phyloP scores from a whole-genome alignment of 352 stramenopile genomes.

The Phytophthora citricola region DNA sequence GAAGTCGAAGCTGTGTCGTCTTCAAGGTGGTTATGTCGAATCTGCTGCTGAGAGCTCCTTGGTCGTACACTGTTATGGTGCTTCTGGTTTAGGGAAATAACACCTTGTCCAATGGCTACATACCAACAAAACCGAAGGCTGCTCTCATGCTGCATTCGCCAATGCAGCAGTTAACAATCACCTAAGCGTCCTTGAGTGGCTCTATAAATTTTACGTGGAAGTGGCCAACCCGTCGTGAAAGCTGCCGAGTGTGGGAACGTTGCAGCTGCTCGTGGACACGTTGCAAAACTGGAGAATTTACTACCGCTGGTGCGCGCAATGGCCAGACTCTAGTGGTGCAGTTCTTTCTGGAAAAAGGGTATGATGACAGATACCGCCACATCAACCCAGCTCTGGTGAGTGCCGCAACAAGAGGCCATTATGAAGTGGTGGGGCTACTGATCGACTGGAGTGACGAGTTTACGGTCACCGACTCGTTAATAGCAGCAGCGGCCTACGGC shows the following conservation, averaged over 20 bases:
- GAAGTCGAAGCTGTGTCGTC: too few species aligned
- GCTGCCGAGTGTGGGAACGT: constrained; percentile 3
- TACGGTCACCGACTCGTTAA: constrained; percentile 7
- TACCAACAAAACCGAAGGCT: constrained; percentile 8
- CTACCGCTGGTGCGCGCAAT: constrained; percentile 5
- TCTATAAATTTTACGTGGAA: constrained; percentile 13
- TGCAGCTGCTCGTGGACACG: constrained; percentile 9
- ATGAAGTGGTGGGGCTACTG: constrained; percentile 10
- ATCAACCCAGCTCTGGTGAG: constrained; percentile 10
- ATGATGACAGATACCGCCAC: background rate
- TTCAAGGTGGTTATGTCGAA: too few species aligned
- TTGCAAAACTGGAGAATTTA: constrained; percentile 3
- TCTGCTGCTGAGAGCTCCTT: too few species aligned
- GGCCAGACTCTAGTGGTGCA: constrained; percentile 10
- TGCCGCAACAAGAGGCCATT: constrained; percentile 12
- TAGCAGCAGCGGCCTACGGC: constrained; percentile 1
- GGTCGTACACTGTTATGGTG: constrained; percentile 3
- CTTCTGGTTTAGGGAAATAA: constrained; percentile 1
- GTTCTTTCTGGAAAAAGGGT: constrained; percentile 14
- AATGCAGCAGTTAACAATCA: constrained; percentile 4
- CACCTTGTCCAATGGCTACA: constrained; percentile 1
- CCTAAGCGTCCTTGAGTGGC: constrained; percentile 7
- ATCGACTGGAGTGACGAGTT: constrained; percentile 7
- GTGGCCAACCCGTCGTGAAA: constrained; percentile 1
- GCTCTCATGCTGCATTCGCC: constrained; percentile 5